Conservation (phyloP, 2,329 filamentous ascomycete genomes). For the Colletotrichum agaves region DNA sequence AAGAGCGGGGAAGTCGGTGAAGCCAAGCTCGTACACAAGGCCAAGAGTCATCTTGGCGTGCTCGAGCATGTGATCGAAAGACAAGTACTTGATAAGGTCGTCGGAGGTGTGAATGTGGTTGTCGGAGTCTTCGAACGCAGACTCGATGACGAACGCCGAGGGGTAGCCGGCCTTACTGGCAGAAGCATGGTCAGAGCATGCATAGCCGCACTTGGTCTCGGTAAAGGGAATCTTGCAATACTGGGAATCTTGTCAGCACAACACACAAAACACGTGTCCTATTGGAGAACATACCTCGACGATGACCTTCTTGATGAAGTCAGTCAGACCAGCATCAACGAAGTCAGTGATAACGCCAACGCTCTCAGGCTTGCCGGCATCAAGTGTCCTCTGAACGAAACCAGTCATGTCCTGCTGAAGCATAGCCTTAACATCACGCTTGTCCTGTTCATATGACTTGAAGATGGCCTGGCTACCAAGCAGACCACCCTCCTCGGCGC, state of each 20-base stretch:
- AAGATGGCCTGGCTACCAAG: constrained; percentile 93
- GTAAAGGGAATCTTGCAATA: constrained; percentile 92
- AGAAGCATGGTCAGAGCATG: constrained; percentile 80
- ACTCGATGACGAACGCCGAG: constrained; percentile 81
- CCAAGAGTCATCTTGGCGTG: constrained; percentile 87
- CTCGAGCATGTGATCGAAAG: constrained; percentile 92
- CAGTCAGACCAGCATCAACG: constrained; percentile 83
- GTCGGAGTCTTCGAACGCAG: constrained; percentile 73
- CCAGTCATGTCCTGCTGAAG: constrained; percentile 99
- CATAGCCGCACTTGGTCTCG: constrained; percentile 89
- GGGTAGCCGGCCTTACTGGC: constrained; percentile 80
- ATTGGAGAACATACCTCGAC: constrained; percentile 61
- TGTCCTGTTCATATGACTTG: constrained; percentile 77
- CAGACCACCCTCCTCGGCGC: constrained; percentile 87
- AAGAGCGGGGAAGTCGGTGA: constrained; percentile 71
- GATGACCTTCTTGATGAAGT: constrained; percentile 91
- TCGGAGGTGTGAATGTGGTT: constrained; percentile 77
- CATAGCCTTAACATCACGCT: constrained; percentile 90
- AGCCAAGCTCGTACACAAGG: constrained; percentile 85
- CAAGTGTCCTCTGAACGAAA: constrained; percentile 83
- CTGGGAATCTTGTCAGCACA: constrained; percentile 46
- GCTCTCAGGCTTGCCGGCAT: constrained; percentile 83
- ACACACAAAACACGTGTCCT: constrained; percentile 40
- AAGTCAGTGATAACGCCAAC: constrained; percentile 95
- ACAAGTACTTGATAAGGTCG: constrained; percentile 76